These are phyloP conservation scores for Balakata baccata DNA, from an alignment of 345 rosid species.

Conservation along the genomic window DNA sequence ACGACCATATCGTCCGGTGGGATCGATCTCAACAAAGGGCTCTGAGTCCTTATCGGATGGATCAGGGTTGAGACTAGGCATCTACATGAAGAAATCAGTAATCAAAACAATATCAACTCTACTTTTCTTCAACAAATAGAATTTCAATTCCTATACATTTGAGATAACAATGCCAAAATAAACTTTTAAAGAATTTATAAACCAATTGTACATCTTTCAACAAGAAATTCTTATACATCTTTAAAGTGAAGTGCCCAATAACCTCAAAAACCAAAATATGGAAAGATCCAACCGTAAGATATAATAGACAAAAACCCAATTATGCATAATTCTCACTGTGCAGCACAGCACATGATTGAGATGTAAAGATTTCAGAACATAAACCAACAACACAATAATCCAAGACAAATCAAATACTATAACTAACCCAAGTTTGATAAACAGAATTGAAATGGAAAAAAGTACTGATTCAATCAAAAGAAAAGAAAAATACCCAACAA, in stretches of 20 bases:
- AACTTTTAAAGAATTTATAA: not conserved
- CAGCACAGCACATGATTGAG: too few relatives aligned
- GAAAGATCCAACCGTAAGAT: too few relatives aligned
- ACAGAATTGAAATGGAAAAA: not conserved
- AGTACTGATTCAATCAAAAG: not conserved
- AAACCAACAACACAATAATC: not conserved
- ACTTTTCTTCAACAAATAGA: not conserved
- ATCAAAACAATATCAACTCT: not conserved
- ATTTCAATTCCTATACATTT: not conserved
- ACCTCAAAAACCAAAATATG: not conserved
- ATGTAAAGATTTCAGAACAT: not conserved
- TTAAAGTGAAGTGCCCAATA: not conserved
- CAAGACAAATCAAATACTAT: not conserved
- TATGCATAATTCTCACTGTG: too few relatives aligned
- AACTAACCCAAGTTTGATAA: not conserved
- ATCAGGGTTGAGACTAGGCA: conserved; percentile 46
- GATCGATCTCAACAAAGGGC: conserved; percentile 68
- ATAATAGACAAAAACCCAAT: not conserved
- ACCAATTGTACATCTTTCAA: not conserved
- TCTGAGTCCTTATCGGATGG: conserved; percentile 51
- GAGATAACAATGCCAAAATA: not conserved
- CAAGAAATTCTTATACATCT: not conserved
- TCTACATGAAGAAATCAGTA: conserved; percentile 26
- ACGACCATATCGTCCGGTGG: conserved; percentile 74
- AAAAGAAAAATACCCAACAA: not conserved